Conservation (phyloP, 768 basidiomycete species). For the Lyophyllum semitale region DNA sequence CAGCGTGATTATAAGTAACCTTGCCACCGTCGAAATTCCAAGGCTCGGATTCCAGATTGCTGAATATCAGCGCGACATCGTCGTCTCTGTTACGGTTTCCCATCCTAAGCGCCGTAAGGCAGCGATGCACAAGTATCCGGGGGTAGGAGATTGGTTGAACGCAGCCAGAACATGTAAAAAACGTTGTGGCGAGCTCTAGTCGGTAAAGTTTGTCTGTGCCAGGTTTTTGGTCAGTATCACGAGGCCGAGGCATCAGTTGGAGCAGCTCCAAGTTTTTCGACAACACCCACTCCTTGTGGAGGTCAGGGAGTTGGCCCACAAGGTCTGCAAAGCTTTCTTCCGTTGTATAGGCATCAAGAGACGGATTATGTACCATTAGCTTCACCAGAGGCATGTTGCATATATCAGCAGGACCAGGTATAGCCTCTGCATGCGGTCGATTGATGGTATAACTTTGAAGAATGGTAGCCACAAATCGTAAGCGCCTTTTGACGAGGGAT, state of each 20-base stretch:
- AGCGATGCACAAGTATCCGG: constrained; percentile 25
- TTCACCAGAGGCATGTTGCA: no score
- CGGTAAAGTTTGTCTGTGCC: constrained; percentile 9
- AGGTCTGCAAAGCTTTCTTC: constrained; percentile 20
- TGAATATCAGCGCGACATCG: constrained; percentile 15
- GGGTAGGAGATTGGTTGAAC: constrained; percentile 26
- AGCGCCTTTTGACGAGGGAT: constrained; percentile 11
- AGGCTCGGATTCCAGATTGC: constrained; percentile 19
- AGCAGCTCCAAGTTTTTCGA: constrained; percentile 18
- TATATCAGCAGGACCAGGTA: constrained; percentile 23
- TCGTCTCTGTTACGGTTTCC: constrained; percentile 26
- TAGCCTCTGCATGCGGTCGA: constrained; percentile 17
- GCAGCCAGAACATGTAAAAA: constrained; percentile 26
- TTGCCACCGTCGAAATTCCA: constrained; percentile 20
- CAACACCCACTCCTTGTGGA: constrained; percentile 22
- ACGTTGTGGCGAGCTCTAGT: constrained; percentile 22
- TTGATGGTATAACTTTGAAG: constrained; percentile 14
- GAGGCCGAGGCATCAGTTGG: constrained; percentile 16
- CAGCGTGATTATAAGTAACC: constrained; percentile 15
- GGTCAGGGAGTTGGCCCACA: constrained; percentile 4
- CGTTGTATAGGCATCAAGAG: no score
- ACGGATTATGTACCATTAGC: no score
- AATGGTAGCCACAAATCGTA: no score
- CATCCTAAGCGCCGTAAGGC: constrained; percentile 18
- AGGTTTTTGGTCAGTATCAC: neutral